Percentiles rank a stretch among this genome's conserved stretches.
These are phyloP conservation scores for Chlorella sp. DNA, from an alignment of 139 green algal species.

Conservation along the genomic window DNA sequence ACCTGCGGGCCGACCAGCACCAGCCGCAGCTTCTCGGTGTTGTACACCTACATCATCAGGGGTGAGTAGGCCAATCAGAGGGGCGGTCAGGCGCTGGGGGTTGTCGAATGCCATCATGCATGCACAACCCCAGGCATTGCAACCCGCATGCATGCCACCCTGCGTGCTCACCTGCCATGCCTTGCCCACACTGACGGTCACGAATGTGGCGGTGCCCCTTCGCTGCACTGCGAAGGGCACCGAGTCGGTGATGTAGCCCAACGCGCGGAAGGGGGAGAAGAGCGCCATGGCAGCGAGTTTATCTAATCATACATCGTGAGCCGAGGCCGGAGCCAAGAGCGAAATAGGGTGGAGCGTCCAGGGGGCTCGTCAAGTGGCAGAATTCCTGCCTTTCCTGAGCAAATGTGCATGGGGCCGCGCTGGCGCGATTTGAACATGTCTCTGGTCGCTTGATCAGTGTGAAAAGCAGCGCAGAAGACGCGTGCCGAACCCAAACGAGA, in stretches of 20 bases:
- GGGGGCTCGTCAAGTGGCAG: no score
- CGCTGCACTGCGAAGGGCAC: conserved; percentile 86
- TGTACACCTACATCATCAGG: conserved; percentile 80
- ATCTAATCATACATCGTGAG: no score
- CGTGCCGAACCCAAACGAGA: no score
- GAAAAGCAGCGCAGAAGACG: no score
- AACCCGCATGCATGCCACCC: not conserved
- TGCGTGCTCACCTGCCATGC: conserved; percentile 86
- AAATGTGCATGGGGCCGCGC: no score
- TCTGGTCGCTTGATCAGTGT: no score
- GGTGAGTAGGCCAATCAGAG: not conserved
- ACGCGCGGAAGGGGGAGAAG: conserved; percentile 85
- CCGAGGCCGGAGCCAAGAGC: no score
- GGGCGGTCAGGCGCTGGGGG: not conserved
- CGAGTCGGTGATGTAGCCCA: conserved; percentile 92
- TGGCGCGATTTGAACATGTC: no score
- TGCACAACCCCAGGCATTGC: not conserved
- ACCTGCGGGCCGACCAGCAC: conserved; percentile 86
- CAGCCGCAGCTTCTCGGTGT: conserved; percentile 84
- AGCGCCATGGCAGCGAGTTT: conserved; percentile 47
- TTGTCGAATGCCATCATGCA: not conserved
- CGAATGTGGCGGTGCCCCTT: conserved; percentile 81
- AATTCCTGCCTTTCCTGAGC: no score
- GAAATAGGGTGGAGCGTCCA: no score
- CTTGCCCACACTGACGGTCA: conserved; percentile 90